These are phyloP conservation scores for Aspergillus biplanus DNA, from an alignment of 495 filamentous ascomycete genomes.

Conservation along the genomic window DNA sequence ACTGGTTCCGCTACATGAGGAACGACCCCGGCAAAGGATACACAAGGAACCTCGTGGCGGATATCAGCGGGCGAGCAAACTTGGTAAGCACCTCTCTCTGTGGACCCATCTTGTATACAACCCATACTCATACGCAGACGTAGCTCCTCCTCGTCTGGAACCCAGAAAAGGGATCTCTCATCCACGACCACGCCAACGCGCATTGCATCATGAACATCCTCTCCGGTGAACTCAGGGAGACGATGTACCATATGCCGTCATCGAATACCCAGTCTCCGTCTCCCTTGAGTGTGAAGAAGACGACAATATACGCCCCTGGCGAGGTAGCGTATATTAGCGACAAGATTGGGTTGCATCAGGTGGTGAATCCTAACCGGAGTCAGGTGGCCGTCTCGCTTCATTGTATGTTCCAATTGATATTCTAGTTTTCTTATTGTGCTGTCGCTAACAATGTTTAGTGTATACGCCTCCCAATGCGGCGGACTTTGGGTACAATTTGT, in stretches of 20 bases:
- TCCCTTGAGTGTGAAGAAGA: conserved; percentile 29
- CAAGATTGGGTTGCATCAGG: conserved; percentile 76
- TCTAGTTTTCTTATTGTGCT: not conserved
- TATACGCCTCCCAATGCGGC: conserved; percentile 87
- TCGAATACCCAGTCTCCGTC: conserved; percentile 23
- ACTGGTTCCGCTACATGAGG: conserved; percentile 39
- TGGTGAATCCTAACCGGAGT: conserved; percentile 68
- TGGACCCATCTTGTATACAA: not conserved
- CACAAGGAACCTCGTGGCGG: conserved; percentile 43
- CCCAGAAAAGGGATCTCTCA: conserved; percentile 75
- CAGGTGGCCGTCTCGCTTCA: conserved; percentile 84
- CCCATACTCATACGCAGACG: conserved; percentile 1
- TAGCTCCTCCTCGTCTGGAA: conserved; percentile 88
- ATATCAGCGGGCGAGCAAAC: conserved; percentile 44
- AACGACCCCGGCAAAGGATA: conserved; percentile 45
- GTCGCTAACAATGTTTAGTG: conserved; percentile 45
- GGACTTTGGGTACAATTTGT: conserved; percentile 73
- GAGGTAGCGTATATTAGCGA: conserved; percentile 82
- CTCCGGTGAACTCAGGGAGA: conserved; percentile 68
- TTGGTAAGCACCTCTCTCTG: conserved; percentile 26
- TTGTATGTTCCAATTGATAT: conserved; percentile 42
- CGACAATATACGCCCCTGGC: conserved; percentile 44
- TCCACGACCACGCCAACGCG: conserved; percentile 86
- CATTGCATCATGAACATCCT: conserved; percentile 69
- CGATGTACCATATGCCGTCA: conserved; percentile 68